Percentiles rank a stretch among this genome's conserved stretches.
These are phyloP conservation scores for Potentilla sterilis DNA, from an alignment of 306 rosid species.

Conservation along the genomic window DNA sequence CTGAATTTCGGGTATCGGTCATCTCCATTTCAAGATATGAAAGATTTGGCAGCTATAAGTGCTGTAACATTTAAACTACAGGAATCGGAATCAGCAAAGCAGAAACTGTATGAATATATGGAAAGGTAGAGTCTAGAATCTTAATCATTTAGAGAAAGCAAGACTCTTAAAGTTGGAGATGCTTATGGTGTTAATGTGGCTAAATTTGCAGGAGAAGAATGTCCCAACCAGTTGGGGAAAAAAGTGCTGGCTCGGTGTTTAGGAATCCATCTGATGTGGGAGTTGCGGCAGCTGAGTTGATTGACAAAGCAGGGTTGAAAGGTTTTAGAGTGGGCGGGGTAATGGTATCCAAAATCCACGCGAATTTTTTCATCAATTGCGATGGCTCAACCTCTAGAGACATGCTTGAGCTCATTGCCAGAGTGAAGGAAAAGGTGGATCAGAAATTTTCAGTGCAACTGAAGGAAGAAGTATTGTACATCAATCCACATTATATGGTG, in stretches of 20 bases:
- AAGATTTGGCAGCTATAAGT: constrained; percentile 32
- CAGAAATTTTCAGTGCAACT: constrained; percentile 28
- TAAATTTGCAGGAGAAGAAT: constrained; percentile 27
- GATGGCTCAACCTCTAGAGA: constrained; percentile 38
- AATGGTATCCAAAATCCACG: constrained; percentile 32
- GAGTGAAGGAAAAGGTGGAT: constrained; percentile 30
- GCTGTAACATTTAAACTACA: constrained; percentile 29
- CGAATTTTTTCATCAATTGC: constrained; percentile 28
- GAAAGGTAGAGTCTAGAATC: constrained; percentile 15
- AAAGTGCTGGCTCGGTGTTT: constrained; percentile 33
- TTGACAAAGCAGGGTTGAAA: constrained; percentile 31
- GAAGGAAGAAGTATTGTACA: constrained; percentile 24
- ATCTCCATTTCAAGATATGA: constrained; percentile 33
- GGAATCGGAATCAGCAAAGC: constrained; percentile 16
- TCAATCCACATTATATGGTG: neutral
- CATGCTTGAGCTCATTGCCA: constrained; percentile 30
- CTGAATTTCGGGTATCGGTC: constrained; percentile 29
- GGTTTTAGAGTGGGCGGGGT: constrained; percentile 34
- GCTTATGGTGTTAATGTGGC: constrained; percentile 11
- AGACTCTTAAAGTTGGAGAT: neutral
- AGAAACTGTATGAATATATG: constrained; percentile 17
- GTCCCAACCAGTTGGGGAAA: constrained; percentile 30
- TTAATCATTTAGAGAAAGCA: neutral
- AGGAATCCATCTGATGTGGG: constrained; percentile 28
- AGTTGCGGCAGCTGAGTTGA: constrained; percentile 23